Percentiles rank a stretch among this genome's conserved stretches.
These are phyloP conservation scores for Amanita rimosa DNA, from an alignment of 768 basidiomycete genomes.

Conservation along the genomic window DNA sequence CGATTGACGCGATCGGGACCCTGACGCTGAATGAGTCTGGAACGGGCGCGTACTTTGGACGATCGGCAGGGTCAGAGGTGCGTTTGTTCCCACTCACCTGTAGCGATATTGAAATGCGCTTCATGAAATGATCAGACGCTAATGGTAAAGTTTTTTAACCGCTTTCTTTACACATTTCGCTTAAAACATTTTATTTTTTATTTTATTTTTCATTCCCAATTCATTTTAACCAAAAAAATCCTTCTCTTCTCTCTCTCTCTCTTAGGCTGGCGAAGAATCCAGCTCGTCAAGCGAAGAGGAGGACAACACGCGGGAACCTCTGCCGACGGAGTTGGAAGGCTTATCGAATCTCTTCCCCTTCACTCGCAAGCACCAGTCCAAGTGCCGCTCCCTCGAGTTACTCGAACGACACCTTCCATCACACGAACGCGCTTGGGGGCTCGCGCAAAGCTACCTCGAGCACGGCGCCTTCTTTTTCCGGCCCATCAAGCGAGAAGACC, in stretches of 20 bases:
- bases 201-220: neutral
- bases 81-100: slow-evolving; percentile 3
- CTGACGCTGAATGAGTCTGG: slow-evolving; percentile 48
- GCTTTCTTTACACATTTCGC: neutral
- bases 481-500: slow-evolving; percentile 36
- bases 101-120: neutral
- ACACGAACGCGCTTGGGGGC: slow-evolving; percentile 25
- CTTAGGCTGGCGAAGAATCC: slow-evolving; percentile 22
- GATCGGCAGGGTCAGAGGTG: slow-evolving; percentile 55
- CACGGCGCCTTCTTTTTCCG: slow-evolving; percentile 41
- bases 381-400: slow-evolving; percentile 17
- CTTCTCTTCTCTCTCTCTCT: too few relatives aligned
- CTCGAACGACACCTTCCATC: slow-evolving; percentile 33
- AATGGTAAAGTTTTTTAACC: slow-evolving; percentile 10
- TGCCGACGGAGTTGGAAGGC: slow-evolving; percentile 22
- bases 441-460: slow-evolving; percentile 30
- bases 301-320: slow-evolving; percentile 9
- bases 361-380: slow-evolving; percentile 18
- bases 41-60: slow-evolving; percentile 52
- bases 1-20: slow-evolving; percentile 51
- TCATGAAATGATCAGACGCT: slow-evolving; percentile 22
- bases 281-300: slow-evolving; percentile 17
- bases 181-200: neutral
- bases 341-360: slow-evolving; percentile 32
- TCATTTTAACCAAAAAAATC: too few relatives aligned